These are phyloP conservation scores for Boletellus ananiceps DNA, from an alignment of 768 basidiomycete species.

Conservation along the genomic window DNA sequence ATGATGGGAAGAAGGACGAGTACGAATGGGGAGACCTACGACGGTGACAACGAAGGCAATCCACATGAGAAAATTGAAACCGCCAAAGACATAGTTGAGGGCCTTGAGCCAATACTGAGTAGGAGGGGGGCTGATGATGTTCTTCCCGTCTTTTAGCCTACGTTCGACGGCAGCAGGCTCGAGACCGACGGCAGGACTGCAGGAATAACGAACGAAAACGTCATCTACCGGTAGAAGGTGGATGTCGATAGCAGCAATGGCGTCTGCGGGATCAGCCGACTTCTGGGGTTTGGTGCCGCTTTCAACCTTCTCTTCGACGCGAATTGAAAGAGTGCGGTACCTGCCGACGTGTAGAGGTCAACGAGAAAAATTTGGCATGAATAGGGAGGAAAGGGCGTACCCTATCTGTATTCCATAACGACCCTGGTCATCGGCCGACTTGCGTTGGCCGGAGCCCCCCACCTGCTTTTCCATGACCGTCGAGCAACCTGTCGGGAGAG, in stretches of 20 bases:
- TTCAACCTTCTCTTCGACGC: conserved; percentile 32
- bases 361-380: accelerated
- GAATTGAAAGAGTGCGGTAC: conserved; percentile 45
- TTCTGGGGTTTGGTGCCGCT: conserved; percentile 14
- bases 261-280: conserved; percentile 33
- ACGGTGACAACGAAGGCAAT: conserved; percentile 47
- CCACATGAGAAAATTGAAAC: conserved; percentile 55
- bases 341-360: conserved; percentile 12
- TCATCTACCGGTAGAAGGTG: conserved; percentile 41
- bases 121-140: conserved; percentile 46
- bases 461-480: conserved; percentile 19
- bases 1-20: background rate
- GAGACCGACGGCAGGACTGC: conserved; percentile 42
- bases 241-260: conserved; percentile 45
- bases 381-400: conserved; percentile 2
- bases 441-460: conserved; percentile 7
- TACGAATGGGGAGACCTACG: conserved; percentile 24
- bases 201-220: conserved; percentile 41
- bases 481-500: background rate
- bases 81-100: conserved; percentile 51
- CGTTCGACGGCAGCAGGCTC: conserved; percentile 42
- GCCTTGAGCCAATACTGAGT: conserved; percentile 47
- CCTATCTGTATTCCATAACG: conserved; percentile 31
- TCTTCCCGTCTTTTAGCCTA: conserved; percentile 38
- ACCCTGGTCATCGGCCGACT: conserved; percentile 14